Base-by-base conservation (phyloP, 2,329 filamentous ascomycete genomes). In the Graphilbum fragrans region DNA sequence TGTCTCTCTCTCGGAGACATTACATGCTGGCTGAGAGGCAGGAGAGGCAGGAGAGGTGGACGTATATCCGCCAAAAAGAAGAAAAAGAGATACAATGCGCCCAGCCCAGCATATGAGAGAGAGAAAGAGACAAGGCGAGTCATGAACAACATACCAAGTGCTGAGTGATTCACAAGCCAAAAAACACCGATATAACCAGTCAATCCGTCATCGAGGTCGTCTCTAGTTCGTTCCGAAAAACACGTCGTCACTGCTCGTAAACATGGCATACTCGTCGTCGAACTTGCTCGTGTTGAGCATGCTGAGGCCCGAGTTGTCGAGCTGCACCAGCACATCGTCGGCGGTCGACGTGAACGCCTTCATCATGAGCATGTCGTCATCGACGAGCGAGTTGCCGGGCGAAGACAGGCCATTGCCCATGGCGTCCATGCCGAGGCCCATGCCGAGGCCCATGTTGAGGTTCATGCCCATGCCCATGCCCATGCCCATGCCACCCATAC, bases 191-290 rank as follows among this genome's bases (percentile, higher is more conserved):
- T 3, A 16, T 16, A n/a, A 18, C 19, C 12, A 7, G 12, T 17
- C 36, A 37, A 37, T 6, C 10, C 22, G 20, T n/a, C 22, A n/a
- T 29, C 25, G n/a, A n/a, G n/a, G 14, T 29, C 25, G n/a, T 20
- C 27, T 14, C 3, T 16, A 19, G 5, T 6, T 39, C 41, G 45
- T 48, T 39, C 64, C 61, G 50, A 73, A 75, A 50, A 74, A 72
- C 42, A 73, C 58, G 46, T 74, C 70, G 42, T 71, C 67, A 45
- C 58, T 62, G 47, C 62, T 61, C 22, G 60, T 63, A 49, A 74
- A 73, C 67, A 76, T 69, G 54, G 60, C 63, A 45, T 70, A 71
- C 35, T 69, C 67, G 35, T 74, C 71, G 41, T 72, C 70, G 50
- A 71, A 72, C 55, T 72, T 72, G 56, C 57, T 62, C 51, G 70